These are phyloP conservation scores for Alloascoidea africana DNA, from an alignment of 805 yeast genomes.

Conservation along the genomic window DNA sequence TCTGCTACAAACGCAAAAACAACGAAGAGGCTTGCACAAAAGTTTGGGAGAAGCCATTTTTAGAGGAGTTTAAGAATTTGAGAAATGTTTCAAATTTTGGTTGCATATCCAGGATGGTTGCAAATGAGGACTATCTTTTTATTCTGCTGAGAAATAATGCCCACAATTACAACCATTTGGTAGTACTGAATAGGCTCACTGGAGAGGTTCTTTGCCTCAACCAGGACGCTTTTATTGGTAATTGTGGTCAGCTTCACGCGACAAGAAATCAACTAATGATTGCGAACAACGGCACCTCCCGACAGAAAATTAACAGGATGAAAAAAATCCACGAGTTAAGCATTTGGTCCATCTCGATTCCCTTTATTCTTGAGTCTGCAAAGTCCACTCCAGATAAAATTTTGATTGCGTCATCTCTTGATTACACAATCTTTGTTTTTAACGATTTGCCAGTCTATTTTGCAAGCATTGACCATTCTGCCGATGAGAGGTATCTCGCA, in stretches of 20 bases:
- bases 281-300: not conserved
- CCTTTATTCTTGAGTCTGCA: not conserved
- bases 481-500: not conserved
- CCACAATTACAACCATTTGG: not conserved
- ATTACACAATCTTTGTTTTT: not conserved
- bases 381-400: not conserved
- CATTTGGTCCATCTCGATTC: not conserved
- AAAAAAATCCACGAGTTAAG: not conserved
- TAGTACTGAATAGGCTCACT: not conserved
- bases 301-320: not conserved
- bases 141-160: not conserved
- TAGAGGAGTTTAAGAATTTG: not conserved
- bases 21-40: not conserved
- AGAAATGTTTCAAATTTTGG: not conserved
- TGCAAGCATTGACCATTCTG: not conserved
- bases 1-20: not conserved
- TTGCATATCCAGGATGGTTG: constrained; percentile 1
- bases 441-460: not conserved
- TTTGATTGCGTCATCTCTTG: not conserved
- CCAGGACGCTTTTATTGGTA: not conserved
- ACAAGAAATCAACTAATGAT: not conserved
- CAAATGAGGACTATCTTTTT: not conserved
- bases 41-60: not conserved
- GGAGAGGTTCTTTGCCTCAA: not conserved
- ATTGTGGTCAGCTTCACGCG: not conserved